Evolutionary conservation across 495 filamentous ascomycete genomes (phyloP).

Genomic region (Pseudomonodictys pantanalensis): DNA sequence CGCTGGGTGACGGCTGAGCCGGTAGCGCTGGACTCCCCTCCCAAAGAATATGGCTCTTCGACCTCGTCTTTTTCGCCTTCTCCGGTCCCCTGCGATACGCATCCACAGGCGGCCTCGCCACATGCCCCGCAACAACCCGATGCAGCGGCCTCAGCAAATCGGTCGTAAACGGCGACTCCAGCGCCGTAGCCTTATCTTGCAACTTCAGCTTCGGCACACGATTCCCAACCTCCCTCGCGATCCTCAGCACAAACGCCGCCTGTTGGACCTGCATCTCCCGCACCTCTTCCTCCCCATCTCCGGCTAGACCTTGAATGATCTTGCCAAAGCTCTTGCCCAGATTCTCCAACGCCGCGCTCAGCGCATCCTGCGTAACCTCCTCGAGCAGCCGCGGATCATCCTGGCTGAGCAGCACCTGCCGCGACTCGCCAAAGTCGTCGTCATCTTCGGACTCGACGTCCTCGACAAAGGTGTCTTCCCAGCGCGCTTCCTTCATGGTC

Average conservation of each 20-base stretch:
- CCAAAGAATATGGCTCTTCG: slow-evolving; percentile 56
- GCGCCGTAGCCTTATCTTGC: slow-evolving; percentile 15
- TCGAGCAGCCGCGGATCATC: slow-evolving; percentile 69
- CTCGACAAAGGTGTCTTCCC: slow-evolving; percentile 74
- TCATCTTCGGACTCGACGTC: slow-evolving; percentile 69
- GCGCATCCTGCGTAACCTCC: slow-evolving; percentile 55
- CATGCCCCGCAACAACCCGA: slow-evolving; percentile 10
- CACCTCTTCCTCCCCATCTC: slow-evolving; percentile 39
- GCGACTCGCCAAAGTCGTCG: slow-evolving; percentile 47
- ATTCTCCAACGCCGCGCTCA: slow-evolving; percentile 56
- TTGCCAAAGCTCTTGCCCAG: slow-evolving; percentile 56
- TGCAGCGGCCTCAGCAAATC: slow-evolving; percentile 27
- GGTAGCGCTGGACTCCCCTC: slow-evolving; percentile 74
- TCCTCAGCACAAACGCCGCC: slow-evolving; percentile 68
- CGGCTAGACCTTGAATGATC: slow-evolving; percentile 45
- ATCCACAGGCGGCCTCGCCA: slow-evolving; percentile 3
- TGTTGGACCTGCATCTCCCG: slow-evolving; percentile 48
- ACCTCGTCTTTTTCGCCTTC: neutral
- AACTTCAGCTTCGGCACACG: slow-evolving; percentile 52
- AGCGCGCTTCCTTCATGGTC: slow-evolving; percentile 63
- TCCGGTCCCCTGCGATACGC: slow-evolving; percentile 6
- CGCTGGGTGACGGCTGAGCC: slow-evolving; percentile 72
- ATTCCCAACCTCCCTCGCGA: slow-evolving; percentile 70
- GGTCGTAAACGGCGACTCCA: slow-evolving; percentile 7
- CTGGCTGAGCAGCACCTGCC: slow-evolving; percentile 61